Conservation (phyloP, 371 early-diverging fungal species). For the Mycotypha africana region DNA sequence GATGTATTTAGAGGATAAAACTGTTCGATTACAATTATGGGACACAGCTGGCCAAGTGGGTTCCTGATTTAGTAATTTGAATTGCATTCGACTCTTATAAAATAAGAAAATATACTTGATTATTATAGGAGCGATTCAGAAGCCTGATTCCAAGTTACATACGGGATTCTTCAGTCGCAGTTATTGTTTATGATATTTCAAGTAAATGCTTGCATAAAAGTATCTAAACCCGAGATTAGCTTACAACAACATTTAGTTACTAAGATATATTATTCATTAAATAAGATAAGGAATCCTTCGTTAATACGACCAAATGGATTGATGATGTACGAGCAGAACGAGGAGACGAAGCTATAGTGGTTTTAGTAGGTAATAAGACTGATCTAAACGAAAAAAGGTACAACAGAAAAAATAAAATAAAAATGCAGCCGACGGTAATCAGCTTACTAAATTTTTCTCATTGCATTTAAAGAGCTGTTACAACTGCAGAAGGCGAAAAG, state of each 20-base stretch:
- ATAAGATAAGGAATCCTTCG: constrained; percentile 85
- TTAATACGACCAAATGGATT: constrained; percentile 97
- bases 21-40: constrained; percentile 99
- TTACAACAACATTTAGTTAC: too few species aligned
- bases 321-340: constrained; percentile 98
- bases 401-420: neutral
- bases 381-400: constrained; percentile 92
- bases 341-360: constrained; percentile 95
- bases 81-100: too few species aligned
- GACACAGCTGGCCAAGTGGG: constrained; percentile 99
- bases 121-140: constrained; percentile 94
- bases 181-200: constrained; percentile 97
- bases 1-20: constrained; percentile 94
- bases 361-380: constrained; percentile 99
- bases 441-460: neutral
- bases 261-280: neutral
- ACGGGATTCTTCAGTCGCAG: constrained; percentile 96
- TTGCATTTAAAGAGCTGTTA: constrained; percentile 65
- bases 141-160: constrained; percentile 98
- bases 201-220: too few species aligned
- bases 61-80: neutral
- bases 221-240: too few species aligned
- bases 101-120: too few species aligned
- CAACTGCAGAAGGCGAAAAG: constrained; percentile 94
- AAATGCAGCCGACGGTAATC: neutral